phyloP scores from a whole-genome alignment of 2,329 filamentous ascomycete genomes.

The Cordyceps militaris region DNA sequence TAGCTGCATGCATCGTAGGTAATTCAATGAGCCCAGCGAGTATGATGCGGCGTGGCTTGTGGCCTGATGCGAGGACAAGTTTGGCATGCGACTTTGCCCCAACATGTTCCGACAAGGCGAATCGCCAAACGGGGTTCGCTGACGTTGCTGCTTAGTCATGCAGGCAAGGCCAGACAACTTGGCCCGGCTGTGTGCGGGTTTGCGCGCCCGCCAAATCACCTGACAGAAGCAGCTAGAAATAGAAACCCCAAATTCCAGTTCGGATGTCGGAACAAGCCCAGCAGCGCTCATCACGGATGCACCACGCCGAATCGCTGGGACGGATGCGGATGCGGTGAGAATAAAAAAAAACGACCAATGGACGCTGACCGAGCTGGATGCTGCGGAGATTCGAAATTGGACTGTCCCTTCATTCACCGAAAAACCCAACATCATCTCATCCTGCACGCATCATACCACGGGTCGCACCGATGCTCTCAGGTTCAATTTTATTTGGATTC shows the following conservation, averaged over 20 bases:
- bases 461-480: not conserved
- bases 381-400: not conserved
- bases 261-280: not conserved
- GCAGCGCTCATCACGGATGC: not conserved
- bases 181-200: not conserved
- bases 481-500: not conserved
- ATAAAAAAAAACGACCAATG: not conserved
- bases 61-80: not conserved
- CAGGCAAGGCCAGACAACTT: not conserved
- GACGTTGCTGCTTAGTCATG: constrained; percentile 10
- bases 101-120: not conserved
- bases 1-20: not conserved
- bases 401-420: not conserved
- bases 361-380: not conserved
- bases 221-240: constrained; percentile 13
- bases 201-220: constrained; percentile 5
- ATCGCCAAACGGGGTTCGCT: constrained; percentile 4
- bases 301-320: not conserved
- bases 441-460: not conserved
- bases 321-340: too few species aligned
- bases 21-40: not conserved
- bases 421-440: not conserved
- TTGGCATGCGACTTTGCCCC: not conserved
- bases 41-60: not conserved
- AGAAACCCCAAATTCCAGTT: not conserved